Conservation (phyloP, 2,329 filamentous ascomycete genomes). For the Davidsoniella virescens region DNA sequence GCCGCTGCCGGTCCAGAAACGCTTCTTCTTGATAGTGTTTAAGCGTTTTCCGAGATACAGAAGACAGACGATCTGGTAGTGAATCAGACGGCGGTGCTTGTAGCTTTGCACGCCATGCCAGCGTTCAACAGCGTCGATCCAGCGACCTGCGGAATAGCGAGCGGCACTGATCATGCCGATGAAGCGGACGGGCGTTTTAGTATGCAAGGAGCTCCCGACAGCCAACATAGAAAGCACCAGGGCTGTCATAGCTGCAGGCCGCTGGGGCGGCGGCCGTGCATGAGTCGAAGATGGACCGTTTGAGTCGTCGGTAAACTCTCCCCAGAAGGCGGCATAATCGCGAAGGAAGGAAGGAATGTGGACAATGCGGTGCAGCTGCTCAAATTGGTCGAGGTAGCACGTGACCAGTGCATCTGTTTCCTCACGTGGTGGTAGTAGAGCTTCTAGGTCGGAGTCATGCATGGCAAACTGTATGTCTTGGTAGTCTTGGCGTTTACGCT, state of each 20-base stretch:
- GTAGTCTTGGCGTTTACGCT: conserved; percentile 34
- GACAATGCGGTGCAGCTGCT: conserved; percentile 39
- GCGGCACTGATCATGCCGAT: conserved; percentile 39
- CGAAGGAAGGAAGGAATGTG: conserved; percentile 43
- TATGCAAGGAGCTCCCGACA: conserved; percentile 40
- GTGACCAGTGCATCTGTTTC: conserved; percentile 33
- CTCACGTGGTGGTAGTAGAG: conserved; percentile 30
- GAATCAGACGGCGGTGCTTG: conserved; percentile 42
- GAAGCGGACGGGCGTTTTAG: conserved; percentile 35
- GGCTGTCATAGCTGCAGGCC: conserved; percentile 38
- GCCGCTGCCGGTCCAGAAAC: conserved; percentile 43
- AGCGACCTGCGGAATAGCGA: conserved; percentile 37
- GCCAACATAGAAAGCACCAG: conserved; percentile 44
- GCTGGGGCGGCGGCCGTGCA: conserved; percentile 17
- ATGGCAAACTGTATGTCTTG: conserved; percentile 32
- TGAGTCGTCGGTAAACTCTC: conserved; percentile 19
- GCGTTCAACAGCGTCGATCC: conserved; percentile 38
- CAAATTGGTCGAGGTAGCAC: conserved; percentile 38
- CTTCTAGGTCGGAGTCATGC: conserved; percentile 33
- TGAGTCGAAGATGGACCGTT: not conserved
- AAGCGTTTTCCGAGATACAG: conserved; percentile 45
- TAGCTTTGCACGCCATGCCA: conserved; percentile 41
- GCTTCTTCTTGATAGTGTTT: conserved; percentile 49
- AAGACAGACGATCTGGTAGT: conserved; percentile 44
- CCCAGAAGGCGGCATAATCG: conserved; percentile 41